Base-by-base conservation (phyloP, 306 rosid genomes). In the Myrica gale region DNA sequence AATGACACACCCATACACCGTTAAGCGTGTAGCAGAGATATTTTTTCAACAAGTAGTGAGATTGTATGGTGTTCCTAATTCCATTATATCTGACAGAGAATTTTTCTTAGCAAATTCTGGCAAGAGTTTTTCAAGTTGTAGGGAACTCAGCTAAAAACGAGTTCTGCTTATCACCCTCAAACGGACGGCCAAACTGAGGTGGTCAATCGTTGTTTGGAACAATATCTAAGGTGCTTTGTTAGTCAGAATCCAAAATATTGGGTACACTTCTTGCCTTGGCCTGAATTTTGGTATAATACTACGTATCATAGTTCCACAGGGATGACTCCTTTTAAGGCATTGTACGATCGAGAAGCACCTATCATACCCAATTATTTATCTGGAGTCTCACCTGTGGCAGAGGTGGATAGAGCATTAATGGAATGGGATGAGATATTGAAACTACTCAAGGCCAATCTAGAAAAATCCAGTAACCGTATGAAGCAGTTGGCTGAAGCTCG, bases 201-300 rank as follows among this genome's bases (percentile, higher is more conserved):
- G 26, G 1, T 23, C 26, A 23, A 23, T 23, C 26, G 26, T 0
- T 20, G 62, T 10, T 7, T 56, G 26, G 62, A 19, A 56, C 9
- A 9, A 20, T 56, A 53, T 2, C 5, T 53, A 0, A 2, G 23
- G 0, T 17, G 58, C 2, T 53, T 53, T n/a, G 19, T 4, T 0
- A 17, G 42, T 23, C 32, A 1, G 0, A 3, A 7, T 4, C 77
- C 53, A 0, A 4, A 46, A 13, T 2, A 16, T 17, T 74, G 71
- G 78, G 5, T 1, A 0, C 3, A 3, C 0, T 48, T 6, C 0
- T 5, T 74, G 0, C 37, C 71, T 2, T 74, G 71, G 78, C 71
- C n/a, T 20, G 60, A 74, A 23, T 45, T 11, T 12, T 60, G 71
- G 60, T 74, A 74, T 12, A 74, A 74, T 6, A 74, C 71, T 0